Conservation (phyloP, 495 filamentous ascomycete genomes). For the Neurospora intermedia region DNA sequence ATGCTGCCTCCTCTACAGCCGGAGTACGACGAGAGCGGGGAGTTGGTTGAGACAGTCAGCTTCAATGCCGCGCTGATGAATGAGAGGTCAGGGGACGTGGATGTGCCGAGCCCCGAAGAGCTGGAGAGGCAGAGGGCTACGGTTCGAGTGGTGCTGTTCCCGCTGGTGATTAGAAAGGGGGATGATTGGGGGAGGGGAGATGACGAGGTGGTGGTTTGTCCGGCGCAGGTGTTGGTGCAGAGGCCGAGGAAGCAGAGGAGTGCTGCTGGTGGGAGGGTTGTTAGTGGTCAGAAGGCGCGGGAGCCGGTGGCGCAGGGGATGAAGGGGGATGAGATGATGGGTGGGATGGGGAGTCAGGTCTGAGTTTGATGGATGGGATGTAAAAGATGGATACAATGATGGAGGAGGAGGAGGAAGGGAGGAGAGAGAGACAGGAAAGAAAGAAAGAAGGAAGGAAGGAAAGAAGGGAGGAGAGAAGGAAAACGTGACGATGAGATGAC, state of each 20-base stretch:
- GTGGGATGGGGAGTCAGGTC: conserved; percentile 3
- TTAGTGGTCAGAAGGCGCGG: conserved; percentile 2
- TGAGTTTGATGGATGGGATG: neutral
- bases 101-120: conserved; percentile 48
- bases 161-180: conserved; percentile 87
- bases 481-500: neutral
- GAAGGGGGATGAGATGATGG: neutral
- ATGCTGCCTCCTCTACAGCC: conserved; percentile 95
- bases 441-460: neutral
- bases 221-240: conserved; percentile 81
- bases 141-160: conserved; percentile 86
- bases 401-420: no score
- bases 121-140: conserved; percentile 64
- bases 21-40: conserved; percentile 87
- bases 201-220: conserved; percentile 85
- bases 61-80: conserved; percentile 93
- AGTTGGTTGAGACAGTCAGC: conserved; percentile 58
- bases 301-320: conserved; percentile 15
- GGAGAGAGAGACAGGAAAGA: neutral
- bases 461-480: neutral
- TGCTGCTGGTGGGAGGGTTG: neutral
- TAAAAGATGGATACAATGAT: neutral
- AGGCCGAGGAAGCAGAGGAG: conserved; percentile 1
- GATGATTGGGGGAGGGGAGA: conserved; percentile 76
- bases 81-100: conserved; percentile 63